Evolutionary conservation across 805 yeast genomes (phyloP), one percentile per base, ranked within the genome.

Genomic region (Starmerella geochares): DNA sequence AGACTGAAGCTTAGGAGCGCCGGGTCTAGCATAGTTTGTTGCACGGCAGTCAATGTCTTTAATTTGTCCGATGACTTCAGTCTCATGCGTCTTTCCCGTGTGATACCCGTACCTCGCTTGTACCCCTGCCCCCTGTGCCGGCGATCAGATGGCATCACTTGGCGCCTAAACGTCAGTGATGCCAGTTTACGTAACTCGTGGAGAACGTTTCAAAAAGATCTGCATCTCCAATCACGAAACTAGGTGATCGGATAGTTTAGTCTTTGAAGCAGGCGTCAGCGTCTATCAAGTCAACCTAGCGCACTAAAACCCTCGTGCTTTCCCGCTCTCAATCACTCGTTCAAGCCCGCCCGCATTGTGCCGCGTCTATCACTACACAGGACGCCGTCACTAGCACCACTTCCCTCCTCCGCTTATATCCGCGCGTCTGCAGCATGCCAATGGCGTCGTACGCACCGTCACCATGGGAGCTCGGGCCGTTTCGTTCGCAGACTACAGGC

Each of bases 401-500:
- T 19, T 13, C 17, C 33, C 19, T 11, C 20, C 8, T 4, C 44
- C 32, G 44, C 44, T 40, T 40, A 27, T 27, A 11, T 25, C 44
- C 44, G 23, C 32, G 33, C 44, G 33, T 27, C 33, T 25, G 33
- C 32, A 27, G 44, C 44, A 40, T 40, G 44, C 44, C 44, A 40
- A 40, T 40, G 44, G 44, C 44, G 20, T 40, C 44, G 25, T 40
- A 40, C 44, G 44, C 44, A 19, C 24, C 32, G 8, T 27, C 44
- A 16, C 32, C 44, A 16, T 40, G 44, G 44, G 44, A 40, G 33
- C 44, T 40, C n/a, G 44, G 44, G 23, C 24, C 44, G 16, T 40
- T 40, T 19, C 44, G 44, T n/a, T 11, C 33, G 4, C 44, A 40
- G 23, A n/a, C 44, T 9, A 25, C 42, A 24, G 42, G 42, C 29